These are phyloP conservation scores for Populus hybrid DNA, from an alignment of 441 rosid genomes.

Conservation along the genomic window DNA sequence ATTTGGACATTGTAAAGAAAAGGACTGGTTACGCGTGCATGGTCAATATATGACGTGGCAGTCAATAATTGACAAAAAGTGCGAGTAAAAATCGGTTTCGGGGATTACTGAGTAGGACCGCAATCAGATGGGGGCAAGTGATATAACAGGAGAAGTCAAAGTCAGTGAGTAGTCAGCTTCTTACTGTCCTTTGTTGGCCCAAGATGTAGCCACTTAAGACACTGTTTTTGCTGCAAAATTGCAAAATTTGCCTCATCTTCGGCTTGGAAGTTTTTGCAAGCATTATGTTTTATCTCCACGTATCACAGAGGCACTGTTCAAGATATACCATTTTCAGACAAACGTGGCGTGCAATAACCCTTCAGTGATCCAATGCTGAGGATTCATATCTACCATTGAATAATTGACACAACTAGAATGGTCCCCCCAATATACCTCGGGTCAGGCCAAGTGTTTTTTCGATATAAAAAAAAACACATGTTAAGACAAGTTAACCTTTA, in stretches of 20 bases:
- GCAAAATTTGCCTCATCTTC: not conserved
- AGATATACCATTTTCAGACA: not conserved
- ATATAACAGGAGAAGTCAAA: not conserved
- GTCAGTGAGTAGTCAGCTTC: slow-evolving; percentile 29
- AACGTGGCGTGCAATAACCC: not conserved
- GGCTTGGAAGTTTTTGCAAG: not conserved
- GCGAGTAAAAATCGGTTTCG: not conserved
- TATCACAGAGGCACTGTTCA: not conserved
- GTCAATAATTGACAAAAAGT: slow-evolving; percentile 17
- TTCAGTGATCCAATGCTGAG: not conserved
- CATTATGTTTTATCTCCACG: not conserved
- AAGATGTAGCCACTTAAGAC: not conserved
- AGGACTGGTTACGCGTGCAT: slow-evolving; percentile 33
- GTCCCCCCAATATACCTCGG: too few species aligned
- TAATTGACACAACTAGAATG: too few species aligned
- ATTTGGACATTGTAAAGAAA: slow-evolving; percentile 16
- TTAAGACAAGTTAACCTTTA: too few species aligned
- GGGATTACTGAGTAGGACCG: not conserved
- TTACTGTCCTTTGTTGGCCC: slow-evolving; percentile 5
- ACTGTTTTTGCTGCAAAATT: not conserved
- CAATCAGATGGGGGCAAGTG: not conserved
- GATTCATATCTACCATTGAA: not conserved
- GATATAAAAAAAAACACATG: too few species aligned
- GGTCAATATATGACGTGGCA: slow-evolving; percentile 19
- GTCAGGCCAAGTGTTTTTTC: too few species aligned